Base-by-base conservation (phyloP, 2,329 filamentous ascomycete species). In the Pseudocercospora eumusae region DNA sequence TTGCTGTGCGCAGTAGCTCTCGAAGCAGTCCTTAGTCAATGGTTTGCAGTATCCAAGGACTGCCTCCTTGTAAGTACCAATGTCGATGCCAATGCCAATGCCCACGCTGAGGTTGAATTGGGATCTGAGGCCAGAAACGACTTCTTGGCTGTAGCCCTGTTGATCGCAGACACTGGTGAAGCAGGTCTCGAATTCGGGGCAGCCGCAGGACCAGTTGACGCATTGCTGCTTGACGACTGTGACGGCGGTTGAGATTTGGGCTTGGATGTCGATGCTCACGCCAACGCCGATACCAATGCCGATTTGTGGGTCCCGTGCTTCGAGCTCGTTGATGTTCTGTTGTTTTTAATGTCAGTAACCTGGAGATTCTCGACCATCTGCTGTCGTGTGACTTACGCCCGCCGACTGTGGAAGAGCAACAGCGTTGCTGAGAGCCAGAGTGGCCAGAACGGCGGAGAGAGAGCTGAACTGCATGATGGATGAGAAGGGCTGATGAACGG, bases 301-400 rank as follows among this genome's bases (percentile, higher is more conserved):
- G 47, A 50, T 52, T 25, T 52, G 47, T 52, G 47, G 47, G 47
- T 52, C 47, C 15, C 47, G 47, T 9, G 15, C 47, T 52, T 52
- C 47, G 15, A 52, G 47, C 21, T 25, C 21, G 21, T 52, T 52
- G 25, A 52, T 28, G 21, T 52, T n/a, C 47, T 52, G 15, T 11
- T n/a, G n/a, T n/a, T n/a, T n/a, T 47, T 15, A 10, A 50, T n/a
- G 47, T 52, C 13, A 52, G 15, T n/a, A 3, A 18, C 1, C 2
- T 28, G 23, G 28, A 1, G 8, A 2, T 18, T 15, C 8, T 31
- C 25, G 47, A 40, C 7, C 6, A 40, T 52, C 1, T 52, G 47
- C 25, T 10, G 21, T 47, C 18, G 44, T 13, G n/a, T 25, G 20
- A 52, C 47, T 52, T 25, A 52, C 47, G 11, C 31, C 25, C 13